Evolutionary conservation across 2,329 filamentous ascomycete species (phyloP), one percentile per base, ranked within the genome.

Genomic region (Eurotiales sp.): DNA sequence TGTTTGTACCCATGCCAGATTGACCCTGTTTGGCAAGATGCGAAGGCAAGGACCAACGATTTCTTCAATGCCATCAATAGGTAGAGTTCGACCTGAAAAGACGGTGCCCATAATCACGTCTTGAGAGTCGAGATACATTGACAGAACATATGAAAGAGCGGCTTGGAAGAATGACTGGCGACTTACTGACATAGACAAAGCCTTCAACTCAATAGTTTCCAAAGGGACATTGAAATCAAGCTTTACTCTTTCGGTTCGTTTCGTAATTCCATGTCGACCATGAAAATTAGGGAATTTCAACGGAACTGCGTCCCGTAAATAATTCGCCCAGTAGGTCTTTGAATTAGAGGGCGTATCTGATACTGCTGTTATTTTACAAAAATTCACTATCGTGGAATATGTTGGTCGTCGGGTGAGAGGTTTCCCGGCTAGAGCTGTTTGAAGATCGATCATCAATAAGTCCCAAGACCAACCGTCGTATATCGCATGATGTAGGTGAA

Each of bases 401-500:
- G 83, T 76, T 1, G 82, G 80, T 23, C 84, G 75, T 1, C 59
- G 37, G 0, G 55, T 57, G 12, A 63, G 32, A 1, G 59, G n/a
- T 2, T 61, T 49, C 7, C 64, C 65, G 15, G 57, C 52, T 62
- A 87, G 60, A 1, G 86, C 57, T 0, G 60, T 61, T 3, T 79
- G 74, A 4, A 95, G 70, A 64, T 96, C 89, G 22, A 78, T 72
- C 12, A 88, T 63, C 0, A 95, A 68, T 25, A 92, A 73, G 46
- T 96, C 87, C 62, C 90, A 79, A 0, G 90, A 91, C 91, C 91
- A 96, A n/a, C 90, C 91, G 66, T 96, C 91, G 62, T 95, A 96
- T 1, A 95, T 66, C 0, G 88, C 84, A 68, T 96, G 91, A 63
- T 95, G 90, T 0, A 95, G 73, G 11, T 85, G 76, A 40, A 88